Base-by-base conservation (phyloP, 73 alveolate species). In the Effrenium voratum region DNA sequence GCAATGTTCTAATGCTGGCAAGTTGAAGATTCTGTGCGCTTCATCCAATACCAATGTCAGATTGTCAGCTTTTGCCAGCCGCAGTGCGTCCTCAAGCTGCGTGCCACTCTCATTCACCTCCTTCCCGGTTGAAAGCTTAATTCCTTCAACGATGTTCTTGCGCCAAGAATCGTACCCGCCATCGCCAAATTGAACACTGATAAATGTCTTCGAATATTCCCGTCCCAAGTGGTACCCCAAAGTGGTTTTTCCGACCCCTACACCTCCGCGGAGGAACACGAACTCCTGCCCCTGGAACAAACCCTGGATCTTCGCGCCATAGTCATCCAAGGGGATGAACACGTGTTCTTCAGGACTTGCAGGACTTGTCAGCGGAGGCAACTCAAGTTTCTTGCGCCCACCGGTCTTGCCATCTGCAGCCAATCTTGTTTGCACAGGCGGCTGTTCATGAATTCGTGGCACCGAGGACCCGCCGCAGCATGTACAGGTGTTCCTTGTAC, bases 251-350 rank as follows among this genome's bases (percentile, higher is more conserved):
- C 91, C 91, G 32, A 80, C 91, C 0, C 49, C 91, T 0, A 80
- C 91, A 6, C 91, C 91, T 47, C 91, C 91, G 28, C 91, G 91
- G 47, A 80, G 10, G 91, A 80, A 80, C 46, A 80, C 85, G n/a
- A n/a, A n/a, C n/a, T n/a, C n/a, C n/a, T n/a, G n/a, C n/a, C n/a
- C n/a, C n/a, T n/a, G n/a, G n/a, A n/a, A n/a, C n/a, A n/a, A n/a
- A n/a, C n/a, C n/a, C n/a, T n/a, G n/a, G n/a, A n/a, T n/a, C n/a
- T 75, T 75, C 57, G 6, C 26, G 32, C 57, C 85, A 75, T 75
- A 75, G n/a, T 38, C 57, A 0, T 41, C 57, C 57, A 75, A 41
- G n/a, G 85, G 85, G 38, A 75, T 75, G 85, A 38, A 75, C 34
- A 75, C 52, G 24, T 75, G 52, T 3, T 2, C 85, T 16, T 41